These are phyloP conservation scores for Penicillium psychrosexuale DNA, from an alignment of 2,329 filamentous ascomycete genomes.

Conservation along the genomic window DNA sequence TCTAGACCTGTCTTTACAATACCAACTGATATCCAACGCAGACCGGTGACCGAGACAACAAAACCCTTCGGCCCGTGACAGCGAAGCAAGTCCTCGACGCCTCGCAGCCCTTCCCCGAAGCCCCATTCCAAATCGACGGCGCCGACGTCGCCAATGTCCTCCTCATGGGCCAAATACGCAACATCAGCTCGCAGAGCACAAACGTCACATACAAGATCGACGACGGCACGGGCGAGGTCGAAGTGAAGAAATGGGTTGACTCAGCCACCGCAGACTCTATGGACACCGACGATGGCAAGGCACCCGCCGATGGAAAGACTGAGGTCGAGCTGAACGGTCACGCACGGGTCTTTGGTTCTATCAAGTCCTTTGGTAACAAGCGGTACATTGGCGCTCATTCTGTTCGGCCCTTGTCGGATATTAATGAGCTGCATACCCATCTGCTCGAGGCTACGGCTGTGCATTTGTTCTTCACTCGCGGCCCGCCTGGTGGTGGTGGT, in stretches of 20 bases:
- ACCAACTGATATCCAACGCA: background rate
- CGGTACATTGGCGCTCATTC: conserved; percentile 75
- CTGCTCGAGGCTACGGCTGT: conserved; percentile 85
- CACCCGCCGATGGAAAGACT: conserved; percentile 47
- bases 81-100: conserved; percentile 92
- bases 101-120: conserved; percentile 68
- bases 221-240: conserved; percentile 88
- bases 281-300: conserved; percentile 43
- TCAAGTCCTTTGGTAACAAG: conserved; percentile 82
- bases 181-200: conserved; percentile 79
- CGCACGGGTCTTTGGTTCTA: conserved; percentile 78
- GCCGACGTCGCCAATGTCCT: conserved; percentile 71
- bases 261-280: conserved; percentile 46
- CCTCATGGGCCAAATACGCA: conserved; percentile 86
- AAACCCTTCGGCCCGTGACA: conserved; percentile 82
- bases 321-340: conserved; percentile 71
- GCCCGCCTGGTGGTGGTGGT: conserved; percentile 51
- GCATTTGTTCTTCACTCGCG: conserved; percentile 78
- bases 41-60: conserved; percentile 64
- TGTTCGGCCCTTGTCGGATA: conserved; percentile 74
- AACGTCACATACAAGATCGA: conserved; percentile 92
- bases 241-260: conserved; percentile 58
- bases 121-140: conserved; percentile 81
- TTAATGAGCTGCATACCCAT: conserved; percentile 92
- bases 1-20: background rate